These are phyloP conservation scores for Suillus americanus DNA, from an alignment of 768 basidiomycete genomes.

Conservation along the genomic window DNA sequence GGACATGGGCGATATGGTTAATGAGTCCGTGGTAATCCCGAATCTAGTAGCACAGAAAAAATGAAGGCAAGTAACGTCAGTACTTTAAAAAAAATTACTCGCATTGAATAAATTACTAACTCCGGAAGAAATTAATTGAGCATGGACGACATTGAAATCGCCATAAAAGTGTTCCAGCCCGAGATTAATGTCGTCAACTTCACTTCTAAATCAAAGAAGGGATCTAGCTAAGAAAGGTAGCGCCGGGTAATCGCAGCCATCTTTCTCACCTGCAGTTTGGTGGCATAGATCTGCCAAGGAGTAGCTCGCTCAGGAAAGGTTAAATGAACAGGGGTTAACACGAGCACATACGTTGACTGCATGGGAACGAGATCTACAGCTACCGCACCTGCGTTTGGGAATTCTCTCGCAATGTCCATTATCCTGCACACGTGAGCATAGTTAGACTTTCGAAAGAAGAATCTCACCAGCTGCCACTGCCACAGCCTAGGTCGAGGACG, in stretches of 20 bases:
- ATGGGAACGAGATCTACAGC: conserved; percentile 82
- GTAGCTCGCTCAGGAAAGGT: conserved; percentile 14
- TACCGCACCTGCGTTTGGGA: conserved; percentile 64
- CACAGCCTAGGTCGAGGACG: conserved; percentile 75
- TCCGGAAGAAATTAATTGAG: conserved; percentile 69
- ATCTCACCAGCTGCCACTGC: conserved; percentile 72
- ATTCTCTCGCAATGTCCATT: conserved; percentile 70
- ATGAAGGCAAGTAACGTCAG: conserved; percentile 15
- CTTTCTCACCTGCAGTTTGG: conserved; percentile 60
- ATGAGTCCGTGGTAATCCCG: conserved; percentile 64
- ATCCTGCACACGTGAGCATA: conserved; percentile 51
- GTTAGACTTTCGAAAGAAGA: background rate
- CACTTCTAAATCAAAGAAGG: conserved; percentile 50
- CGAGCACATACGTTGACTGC: conserved; percentile 58
- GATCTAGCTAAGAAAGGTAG: conserved; percentile 7
- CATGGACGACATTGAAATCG: conserved; percentile 75
- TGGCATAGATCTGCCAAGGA: conserved; percentile 55
- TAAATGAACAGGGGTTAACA: conserved; percentile 12
- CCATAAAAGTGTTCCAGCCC: conserved; percentile 82
- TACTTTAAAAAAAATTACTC: conserved; percentile 4
- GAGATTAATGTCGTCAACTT: conserved; percentile 83
- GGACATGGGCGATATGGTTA: conserved; percentile 62
- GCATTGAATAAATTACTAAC: conserved; percentile 44
- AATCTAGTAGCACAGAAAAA: conserved; percentile 44
- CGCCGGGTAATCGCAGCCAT: conserved; percentile 7